phyloP scores from a whole-genome alignment of 305 asterid genomes.

The Fraxinus angustifolia region DNA sequence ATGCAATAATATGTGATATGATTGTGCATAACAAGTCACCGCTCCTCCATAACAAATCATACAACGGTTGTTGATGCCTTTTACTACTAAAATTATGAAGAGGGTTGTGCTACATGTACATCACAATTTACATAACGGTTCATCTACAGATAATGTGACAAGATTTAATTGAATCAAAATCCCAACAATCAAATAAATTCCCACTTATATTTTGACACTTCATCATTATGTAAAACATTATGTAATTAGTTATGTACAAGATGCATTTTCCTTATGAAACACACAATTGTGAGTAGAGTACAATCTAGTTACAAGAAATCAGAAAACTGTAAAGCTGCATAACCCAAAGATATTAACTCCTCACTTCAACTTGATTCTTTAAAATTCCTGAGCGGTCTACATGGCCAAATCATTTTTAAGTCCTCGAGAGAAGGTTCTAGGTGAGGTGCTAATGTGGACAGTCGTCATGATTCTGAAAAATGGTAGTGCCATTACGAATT shows the following conservation, averaged over 20 bases:
- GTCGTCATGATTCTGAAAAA: neutral
- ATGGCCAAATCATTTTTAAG: neutral
- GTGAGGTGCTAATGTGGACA: neutral
- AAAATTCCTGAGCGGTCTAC: neutral
- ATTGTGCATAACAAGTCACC: neutral
- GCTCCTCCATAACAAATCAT: neutral
- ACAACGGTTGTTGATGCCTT: neutral
- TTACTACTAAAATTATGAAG: neutral
- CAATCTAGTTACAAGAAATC: neutral
- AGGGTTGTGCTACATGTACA: neutral
- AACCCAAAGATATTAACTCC: neutral
- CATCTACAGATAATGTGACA: neutral
- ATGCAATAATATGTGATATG: neutral
- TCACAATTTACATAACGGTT: neutral
- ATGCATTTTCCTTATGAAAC: neutral
- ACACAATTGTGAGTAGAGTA: neutral
- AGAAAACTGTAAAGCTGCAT: neutral
- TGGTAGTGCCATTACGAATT: neutral
- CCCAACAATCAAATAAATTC: neutral
- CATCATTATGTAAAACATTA: neutral
- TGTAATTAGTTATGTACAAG: neutral
- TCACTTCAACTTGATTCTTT: neutral
- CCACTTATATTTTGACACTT: neutral
- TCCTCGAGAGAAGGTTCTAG: neutral
- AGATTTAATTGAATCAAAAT: neutral